A percentile compares a stretch with the other conserved stretches of the same genome.
These are phyloP conservation scores for Suillus subaureus DNA, from an alignment of 768 basidiomycete genomes.

Conservation along the genomic window DNA sequence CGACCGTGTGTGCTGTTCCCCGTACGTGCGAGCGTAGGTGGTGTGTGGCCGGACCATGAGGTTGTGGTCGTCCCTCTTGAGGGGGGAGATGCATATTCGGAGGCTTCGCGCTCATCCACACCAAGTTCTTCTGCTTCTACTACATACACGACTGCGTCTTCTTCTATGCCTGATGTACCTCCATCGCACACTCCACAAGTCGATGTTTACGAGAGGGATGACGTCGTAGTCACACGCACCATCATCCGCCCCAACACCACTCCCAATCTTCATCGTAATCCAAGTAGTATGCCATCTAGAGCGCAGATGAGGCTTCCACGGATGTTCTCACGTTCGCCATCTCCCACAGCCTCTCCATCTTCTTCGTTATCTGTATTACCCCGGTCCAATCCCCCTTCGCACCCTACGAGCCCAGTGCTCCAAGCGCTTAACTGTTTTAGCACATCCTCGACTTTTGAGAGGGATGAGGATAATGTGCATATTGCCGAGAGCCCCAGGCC, in stretches of 20 bases:
- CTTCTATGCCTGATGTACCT: constrained; percentile 5
- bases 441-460: constrained; percentile 32
- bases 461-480: constrained; percentile 30
- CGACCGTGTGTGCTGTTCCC: not conserved
- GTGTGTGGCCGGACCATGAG: constrained; percentile 37
- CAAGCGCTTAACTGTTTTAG: constrained; percentile 39
- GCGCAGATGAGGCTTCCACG: not conserved
- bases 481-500: constrained; percentile 11
- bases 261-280: not conserved
- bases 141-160: constrained; percentile 7
- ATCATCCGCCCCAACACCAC: constrained; percentile 36
- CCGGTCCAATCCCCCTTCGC: constrained; percentile 21
- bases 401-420: constrained; percentile 28
- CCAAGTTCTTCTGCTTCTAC: constrained; percentile 11
- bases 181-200: constrained; percentile 21
- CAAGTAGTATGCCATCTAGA: constrained; percentile 12
- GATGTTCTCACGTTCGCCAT: constrained; percentile 10
- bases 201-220: constrained; percentile 32
- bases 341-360: constrained; percentile 33
- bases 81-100: constrained; percentile 7
- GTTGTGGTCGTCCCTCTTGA: constrained; percentile 33
- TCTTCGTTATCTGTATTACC: constrained; percentile 28
- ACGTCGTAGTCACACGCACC: constrained; percentile 37
- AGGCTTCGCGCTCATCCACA: constrained; percentile 1
- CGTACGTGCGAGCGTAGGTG: constrained; percentile 25